These are phyloP conservation scores for Inosperma sp. DNA, from an alignment of 768 basidiomycete species.

Conservation along the genomic window DNA sequence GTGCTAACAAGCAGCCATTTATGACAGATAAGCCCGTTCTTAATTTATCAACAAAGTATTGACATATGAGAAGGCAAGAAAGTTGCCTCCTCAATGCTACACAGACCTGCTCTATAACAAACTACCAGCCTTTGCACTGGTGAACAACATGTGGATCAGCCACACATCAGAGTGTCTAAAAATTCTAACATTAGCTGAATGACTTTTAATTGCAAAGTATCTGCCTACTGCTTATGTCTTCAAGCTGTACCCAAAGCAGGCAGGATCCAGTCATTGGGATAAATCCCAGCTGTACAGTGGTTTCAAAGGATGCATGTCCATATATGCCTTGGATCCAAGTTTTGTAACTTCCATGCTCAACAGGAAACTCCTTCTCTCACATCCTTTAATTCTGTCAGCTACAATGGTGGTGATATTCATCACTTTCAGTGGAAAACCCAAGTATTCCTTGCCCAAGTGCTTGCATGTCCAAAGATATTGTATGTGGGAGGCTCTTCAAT, in stretches of 20 bases:
- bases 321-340: constrained; percentile 2
- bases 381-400: neutral
- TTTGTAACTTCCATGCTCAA: neutral
- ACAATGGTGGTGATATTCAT: neutral
- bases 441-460: neutral
- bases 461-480: neutral
- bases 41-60: neutral
- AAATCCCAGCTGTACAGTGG: neutral
- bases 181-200: constrained; percentile 25
- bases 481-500: neutral
- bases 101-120: neutral
- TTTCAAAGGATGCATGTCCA: constrained; percentile 8
- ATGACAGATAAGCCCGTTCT: neutral
- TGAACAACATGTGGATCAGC: constrained; percentile 32
- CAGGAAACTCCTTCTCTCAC: neutral
- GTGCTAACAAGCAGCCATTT: neutral
- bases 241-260: constrained; percentile 17
- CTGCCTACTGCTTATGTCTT: constrained; percentile 23
- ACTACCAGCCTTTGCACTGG: constrained; percentile 17
- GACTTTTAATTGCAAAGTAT: constrained; percentile 23
- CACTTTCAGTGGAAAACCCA: neutral
- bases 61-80: neutral
- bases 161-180: constrained; percentile 18
- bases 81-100: too few species aligned
- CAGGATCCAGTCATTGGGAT: neutral